Percentiles rank a stretch among this genome's conserved stretches.
Evolutionary conservation across 2,329 filamentous ascomycete species (phyloP).

Genomic region (Colletotrichum zoysiae): DNA sequence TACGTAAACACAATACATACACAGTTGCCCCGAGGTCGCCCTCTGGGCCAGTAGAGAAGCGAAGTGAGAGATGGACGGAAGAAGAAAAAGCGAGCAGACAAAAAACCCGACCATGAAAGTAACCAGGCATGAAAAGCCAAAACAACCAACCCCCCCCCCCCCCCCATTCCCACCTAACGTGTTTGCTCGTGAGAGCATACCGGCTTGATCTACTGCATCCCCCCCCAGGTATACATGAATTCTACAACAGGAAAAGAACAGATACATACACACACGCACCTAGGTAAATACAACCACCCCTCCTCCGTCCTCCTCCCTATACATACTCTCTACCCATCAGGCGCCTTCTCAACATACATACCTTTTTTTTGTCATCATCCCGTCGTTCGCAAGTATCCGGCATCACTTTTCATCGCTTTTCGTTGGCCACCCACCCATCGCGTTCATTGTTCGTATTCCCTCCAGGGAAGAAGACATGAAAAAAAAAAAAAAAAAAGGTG

Average conservation of each 20-base stretch:
- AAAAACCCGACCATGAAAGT: slow-evolving; percentile 9
- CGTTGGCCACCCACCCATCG: background rate
- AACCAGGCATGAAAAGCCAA: slow-evolving; percentile 15
- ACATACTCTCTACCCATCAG: background rate
- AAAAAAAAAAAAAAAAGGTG: background rate
- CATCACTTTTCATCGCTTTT: slow-evolving; percentile 24
- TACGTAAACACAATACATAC: slow-evolving; percentile 19
- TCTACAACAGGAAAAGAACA: slow-evolving; percentile 23
- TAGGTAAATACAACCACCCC: slow-evolving; percentile 4
- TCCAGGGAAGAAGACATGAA: background rate
- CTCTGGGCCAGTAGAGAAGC: background rate
- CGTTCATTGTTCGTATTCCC: slow-evolving; percentile 12
- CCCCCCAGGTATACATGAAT: slow-evolving; percentile 38
- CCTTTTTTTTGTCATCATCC: slow-evolving; percentile 29
- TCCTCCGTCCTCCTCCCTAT: slow-evolving; percentile 5
- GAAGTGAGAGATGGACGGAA: background rate
- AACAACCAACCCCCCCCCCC: background rate
- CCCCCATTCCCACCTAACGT: slow-evolving; percentile 9
- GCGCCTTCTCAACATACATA: background rate
- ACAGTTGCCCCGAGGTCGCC: slow-evolving; percentile 3
- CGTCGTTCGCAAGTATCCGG: slow-evolving; percentile 39
- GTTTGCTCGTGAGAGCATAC: slow-evolving; percentile 44
- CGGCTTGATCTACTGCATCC: slow-evolving; percentile 42
- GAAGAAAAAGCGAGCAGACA: slow-evolving; percentile 9
- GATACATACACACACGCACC: background rate